Conservation (phyloP, 2,329 filamentous ascomycete genomes). For the Sphaerulina musiva region DNA sequence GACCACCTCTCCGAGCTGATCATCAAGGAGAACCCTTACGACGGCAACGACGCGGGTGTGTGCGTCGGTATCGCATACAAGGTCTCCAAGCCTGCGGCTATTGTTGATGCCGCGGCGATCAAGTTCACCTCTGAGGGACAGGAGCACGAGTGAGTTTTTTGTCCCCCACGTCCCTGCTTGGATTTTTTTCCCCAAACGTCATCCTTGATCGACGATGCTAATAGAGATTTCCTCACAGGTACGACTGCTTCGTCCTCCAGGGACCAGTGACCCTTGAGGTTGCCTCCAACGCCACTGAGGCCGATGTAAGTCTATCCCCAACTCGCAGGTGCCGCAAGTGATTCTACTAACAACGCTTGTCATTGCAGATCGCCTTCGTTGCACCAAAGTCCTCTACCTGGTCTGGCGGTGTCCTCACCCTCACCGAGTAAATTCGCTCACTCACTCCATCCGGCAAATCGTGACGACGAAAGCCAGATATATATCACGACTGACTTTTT, state of each 20-base stretch:
- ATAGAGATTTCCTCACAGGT: neutral
- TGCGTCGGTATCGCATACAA: neutral
- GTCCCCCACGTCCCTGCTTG: neutral
- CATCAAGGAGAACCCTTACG: neutral
- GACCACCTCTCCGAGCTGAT: neutral
- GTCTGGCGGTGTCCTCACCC: neutral
- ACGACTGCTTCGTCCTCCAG: neutral
- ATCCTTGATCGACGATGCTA: neutral
- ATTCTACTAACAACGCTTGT: neutral
- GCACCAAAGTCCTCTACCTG: neutral
- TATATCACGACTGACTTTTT: neutral
- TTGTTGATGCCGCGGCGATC: neutral
- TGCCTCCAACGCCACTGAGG: neutral
- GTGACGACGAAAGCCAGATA: neutral
- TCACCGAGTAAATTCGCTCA: neutral
- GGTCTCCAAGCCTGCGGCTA: neutral
- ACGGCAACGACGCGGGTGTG: neutral
- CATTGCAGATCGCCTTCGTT: neutral
- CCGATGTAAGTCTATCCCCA: neutral
- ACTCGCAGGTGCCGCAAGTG: neutral
- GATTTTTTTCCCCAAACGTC: too few relatives aligned
- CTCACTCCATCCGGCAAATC: neutral
- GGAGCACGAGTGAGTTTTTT: neutral
- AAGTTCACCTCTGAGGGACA: neutral
- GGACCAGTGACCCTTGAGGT: neutral